phyloP scores from a whole-genome alignment of 2,329 filamentous ascomycete species.

The Diaporthe helianthi region DNA sequence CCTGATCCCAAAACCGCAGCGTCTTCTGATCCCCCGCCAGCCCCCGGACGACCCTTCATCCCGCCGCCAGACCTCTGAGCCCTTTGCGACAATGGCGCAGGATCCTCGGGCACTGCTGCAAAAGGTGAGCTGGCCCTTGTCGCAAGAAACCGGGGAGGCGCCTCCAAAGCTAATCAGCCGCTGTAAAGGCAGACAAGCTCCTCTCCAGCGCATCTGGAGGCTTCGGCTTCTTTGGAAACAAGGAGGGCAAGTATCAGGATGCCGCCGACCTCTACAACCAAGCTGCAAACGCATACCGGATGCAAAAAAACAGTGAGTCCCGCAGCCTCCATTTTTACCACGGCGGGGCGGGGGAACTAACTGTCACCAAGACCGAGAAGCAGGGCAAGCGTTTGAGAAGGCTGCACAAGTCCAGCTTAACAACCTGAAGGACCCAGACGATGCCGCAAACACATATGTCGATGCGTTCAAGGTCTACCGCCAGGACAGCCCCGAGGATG shows the following conservation, averaged over 20 bases:
- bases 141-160: neutral
- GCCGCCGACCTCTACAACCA: slow-evolving; percentile 87
- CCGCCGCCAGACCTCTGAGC: neutral
- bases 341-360: neutral
- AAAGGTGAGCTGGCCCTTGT: slow-evolving; percentile 62
- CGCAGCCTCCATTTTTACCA: neutral
- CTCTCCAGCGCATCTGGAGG: slow-evolving; percentile 76
- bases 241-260: slow-evolving; percentile 87
- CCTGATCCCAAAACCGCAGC: neutral
- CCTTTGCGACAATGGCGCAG: slow-evolving; percentile 64
- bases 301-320: slow-evolving; percentile 79
- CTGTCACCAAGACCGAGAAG: slow-evolving; percentile 73
- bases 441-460: slow-evolving; percentile 85
- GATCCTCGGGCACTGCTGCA: slow-evolving; percentile 81
- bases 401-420: slow-evolving; percentile 81
- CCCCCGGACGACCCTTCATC: slow-evolving; percentile 15
- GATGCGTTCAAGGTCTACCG: slow-evolving; percentile 97
- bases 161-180: neutral
- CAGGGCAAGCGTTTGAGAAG: slow-evolving; percentile 84
- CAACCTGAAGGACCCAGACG: slow-evolving; percentile 88
- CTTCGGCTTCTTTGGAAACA: slow-evolving; percentile 89
- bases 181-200: slow-evolving; percentile 81
- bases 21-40: neutral
- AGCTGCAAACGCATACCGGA: slow-evolving; percentile 89
- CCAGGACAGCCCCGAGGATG: slow-evolving; percentile 83